These are phyloP conservation scores for Anacardium occidentale DNA, from an alignment of 345 rosid genomes.

Conservation along the genomic window DNA sequence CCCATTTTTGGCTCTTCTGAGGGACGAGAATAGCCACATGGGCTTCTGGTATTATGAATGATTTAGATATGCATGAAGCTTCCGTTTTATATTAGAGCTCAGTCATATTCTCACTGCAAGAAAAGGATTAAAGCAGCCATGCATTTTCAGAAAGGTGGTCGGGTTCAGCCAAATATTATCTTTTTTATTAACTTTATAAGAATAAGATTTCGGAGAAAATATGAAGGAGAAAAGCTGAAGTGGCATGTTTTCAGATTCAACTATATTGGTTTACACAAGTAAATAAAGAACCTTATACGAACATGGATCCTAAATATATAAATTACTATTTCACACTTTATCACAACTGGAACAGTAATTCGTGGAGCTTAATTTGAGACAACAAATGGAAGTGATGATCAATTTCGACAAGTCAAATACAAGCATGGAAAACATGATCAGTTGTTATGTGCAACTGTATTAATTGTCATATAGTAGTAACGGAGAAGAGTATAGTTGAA, in stretches of 20 bases:
- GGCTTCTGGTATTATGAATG: conserved; percentile 21
- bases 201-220: background rate
- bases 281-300: no score
- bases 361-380: no score
- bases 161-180: background rate
- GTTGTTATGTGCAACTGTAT: no score
- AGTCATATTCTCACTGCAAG: conserved; percentile 6
- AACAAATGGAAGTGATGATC: no score
- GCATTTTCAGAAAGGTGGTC: conserved; percentile 8
- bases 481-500: no score
- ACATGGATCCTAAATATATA: no score
- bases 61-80: conserved; percentile 11
- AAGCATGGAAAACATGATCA: no score
- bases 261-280: background rate
- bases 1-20: conserved; percentile 21
- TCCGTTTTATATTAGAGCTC: conserved; percentile 11
- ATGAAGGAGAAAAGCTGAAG: background rate
- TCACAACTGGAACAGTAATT: no score
- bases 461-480: no score
- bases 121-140: conserved; percentile 15
- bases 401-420: no score
- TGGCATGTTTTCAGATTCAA: conserved; percentile 4
- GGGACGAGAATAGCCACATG: conserved; percentile 39
- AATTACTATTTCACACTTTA: no score
- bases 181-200: background rate